Evolutionary conservation across 2,329 filamentous ascomycete species (phyloP).

Genomic region (Thelonectria rubi): DNA sequence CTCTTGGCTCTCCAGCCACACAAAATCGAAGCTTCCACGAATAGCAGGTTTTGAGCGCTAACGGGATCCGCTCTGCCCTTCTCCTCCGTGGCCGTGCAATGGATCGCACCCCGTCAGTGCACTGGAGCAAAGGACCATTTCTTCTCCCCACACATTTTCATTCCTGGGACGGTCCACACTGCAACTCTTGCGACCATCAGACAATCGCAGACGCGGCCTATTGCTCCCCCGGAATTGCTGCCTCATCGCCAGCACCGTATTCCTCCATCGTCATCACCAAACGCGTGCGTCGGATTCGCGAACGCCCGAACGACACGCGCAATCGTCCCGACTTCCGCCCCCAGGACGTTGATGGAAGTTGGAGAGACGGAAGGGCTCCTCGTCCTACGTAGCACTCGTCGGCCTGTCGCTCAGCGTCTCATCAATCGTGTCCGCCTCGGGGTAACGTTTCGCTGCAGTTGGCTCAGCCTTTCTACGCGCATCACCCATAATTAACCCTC

Average conservation of each 20-base stretch:
- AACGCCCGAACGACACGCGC: background rate
- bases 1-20: slow-evolving; percentile 20
- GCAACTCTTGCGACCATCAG: slow-evolving; percentile 21
- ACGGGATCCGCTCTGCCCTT: slow-evolving; percentile 5
- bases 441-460: slow-evolving; percentile 19
- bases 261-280: background rate
- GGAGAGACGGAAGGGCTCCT: background rate
- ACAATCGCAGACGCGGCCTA: slow-evolving; percentile 37
- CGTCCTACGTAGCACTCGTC: slow-evolving; percentile 5
- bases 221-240: slow-evolving; percentile 23
- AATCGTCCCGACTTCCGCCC: background rate
- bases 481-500: slow-evolving; percentile 1
- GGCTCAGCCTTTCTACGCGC: slow-evolving; percentile 22
- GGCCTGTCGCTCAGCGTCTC: background rate
- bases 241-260: slow-evolving; percentile 23
- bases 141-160: slow-evolving; percentile 4
- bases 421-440: slow-evolving; percentile 3
- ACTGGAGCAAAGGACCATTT: slow-evolving; percentile 5
- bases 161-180: slow-evolving; percentile 9
- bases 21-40: background rate
- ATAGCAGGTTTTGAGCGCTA: slow-evolving; percentile 3
- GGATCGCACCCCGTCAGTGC: slow-evolving; percentile 8
- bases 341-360: background rate
- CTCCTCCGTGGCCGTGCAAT: slow-evolving; percentile 18
- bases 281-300: background rate